Evolutionary conservation across 768 basidiomycete species (phyloP).

Genomic region (Mycena vulgaris): DNA sequence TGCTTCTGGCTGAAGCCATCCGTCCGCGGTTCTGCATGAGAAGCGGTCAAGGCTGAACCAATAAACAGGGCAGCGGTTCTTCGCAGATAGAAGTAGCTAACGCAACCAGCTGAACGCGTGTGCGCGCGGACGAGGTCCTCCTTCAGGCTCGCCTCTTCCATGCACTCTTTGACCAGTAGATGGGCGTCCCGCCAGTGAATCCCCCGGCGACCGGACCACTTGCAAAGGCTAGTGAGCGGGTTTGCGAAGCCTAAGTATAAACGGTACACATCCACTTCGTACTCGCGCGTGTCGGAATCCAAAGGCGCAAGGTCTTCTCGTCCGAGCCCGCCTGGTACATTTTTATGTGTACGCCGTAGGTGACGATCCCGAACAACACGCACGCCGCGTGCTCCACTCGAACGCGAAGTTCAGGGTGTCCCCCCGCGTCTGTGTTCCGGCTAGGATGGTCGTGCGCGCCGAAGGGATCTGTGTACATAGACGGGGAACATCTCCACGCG

Average conservation of each 20-base stretch:
- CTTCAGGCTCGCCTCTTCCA: slow-evolving; percentile 91
- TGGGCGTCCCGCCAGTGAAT: slow-evolving; percentile 82
- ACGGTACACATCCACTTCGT: slow-evolving; percentile 89
- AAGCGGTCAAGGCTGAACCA: too few species aligned
- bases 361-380: slow-evolving; percentile 89
- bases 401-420: slow-evolving; percentile 79
- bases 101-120: slow-evolving; percentile 73
- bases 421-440: slow-evolving; percentile 46
- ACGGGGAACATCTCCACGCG: slow-evolving; percentile 87
- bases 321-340: slow-evolving; percentile 66
- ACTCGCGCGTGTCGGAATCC: slow-evolving; percentile 89
- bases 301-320: slow-evolving; percentile 68
- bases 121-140: slow-evolving; percentile 74
- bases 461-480: slow-evolving; percentile 80
- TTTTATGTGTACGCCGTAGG: slow-evolving; percentile 94
- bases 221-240: slow-evolving; percentile 40
- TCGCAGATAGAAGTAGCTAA: slow-evolving; percentile 90
- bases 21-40: slow-evolving; percentile 66
- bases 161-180: slow-evolving; percentile 89
- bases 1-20: slow-evolving; percentile 91
- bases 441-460: slow-evolving; percentile 66
- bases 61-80: too few species aligned
- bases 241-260: slow-evolving; percentile 1
- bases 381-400: slow-evolving; percentile 92
- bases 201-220: slow-evolving; percentile 95